A percentile compares a stretch with the other conserved stretches of the same genome.
Evolutionary conservation across 495 filamentous ascomycete species (phyloP).

Genomic region (Neurospora sp.): DNA sequence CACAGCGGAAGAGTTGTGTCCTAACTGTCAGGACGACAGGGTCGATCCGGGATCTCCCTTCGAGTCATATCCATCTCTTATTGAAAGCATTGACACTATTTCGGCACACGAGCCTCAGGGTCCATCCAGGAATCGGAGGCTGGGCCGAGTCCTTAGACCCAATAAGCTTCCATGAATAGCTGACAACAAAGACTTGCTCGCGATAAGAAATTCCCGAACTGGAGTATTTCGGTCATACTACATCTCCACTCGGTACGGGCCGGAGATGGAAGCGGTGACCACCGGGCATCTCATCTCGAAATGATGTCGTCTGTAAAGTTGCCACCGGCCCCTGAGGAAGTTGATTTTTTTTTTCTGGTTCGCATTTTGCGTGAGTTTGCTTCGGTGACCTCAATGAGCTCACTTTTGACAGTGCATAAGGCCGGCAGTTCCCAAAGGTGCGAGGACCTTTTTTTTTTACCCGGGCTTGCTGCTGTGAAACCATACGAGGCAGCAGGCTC

Average conservation of each 20-base stretch:
- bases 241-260: neutral
- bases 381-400: neutral
- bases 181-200: neutral
- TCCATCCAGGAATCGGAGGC: neutral
- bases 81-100: neutral
- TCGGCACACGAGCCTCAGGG: neutral
- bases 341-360: neutral
- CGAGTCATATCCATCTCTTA: neutral
- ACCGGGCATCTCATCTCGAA: neutral
- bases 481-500: neutral
- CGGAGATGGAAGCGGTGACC: neutral
- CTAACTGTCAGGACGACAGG: neutral
- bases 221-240: neutral
- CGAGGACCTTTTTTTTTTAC: neutral
- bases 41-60: neutral
- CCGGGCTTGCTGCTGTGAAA: neutral
- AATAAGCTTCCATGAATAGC: neutral
- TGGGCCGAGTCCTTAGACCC: neutral
- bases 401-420: neutral
- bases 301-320: neutral
- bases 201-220: neutral
- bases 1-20: neutral
- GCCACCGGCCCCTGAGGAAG: neutral
- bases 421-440: neutral
- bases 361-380: neutral